Base-by-base conservation (phyloP, 495 filamentous ascomycete genomes). In the Neurospora sp. region DNA sequence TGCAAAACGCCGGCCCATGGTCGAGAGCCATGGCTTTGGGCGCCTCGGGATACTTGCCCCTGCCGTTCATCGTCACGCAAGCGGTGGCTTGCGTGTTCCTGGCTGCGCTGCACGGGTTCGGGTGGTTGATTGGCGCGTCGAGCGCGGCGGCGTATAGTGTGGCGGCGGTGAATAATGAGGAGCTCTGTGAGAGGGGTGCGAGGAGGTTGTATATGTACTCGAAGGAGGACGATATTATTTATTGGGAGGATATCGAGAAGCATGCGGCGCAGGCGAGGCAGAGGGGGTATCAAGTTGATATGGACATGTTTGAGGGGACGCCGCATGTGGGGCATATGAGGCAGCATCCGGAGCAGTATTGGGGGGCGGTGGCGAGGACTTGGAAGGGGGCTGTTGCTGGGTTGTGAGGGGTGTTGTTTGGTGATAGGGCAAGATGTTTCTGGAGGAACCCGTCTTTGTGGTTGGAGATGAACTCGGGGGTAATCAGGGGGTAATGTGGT, bases 271-370 rank as follows among this genome's bases (percentile, higher is more conserved):
- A 77, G 37, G 85, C 85, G 4, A 79, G 80, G 74, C 76, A 72
- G 27, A 77, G 72, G 44, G 87, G 86, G 0, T 88, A 84, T 46
- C 75, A 69, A 9, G 82, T 83, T 9, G 81, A 82, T 37, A 69
- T 80, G 38, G 81, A 85, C 74, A 75, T 86, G 74, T 89, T 89
- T 72, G 82, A 88, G 70, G 85, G 86, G 23, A 86, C 85, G 23
- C 78, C 82, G 2, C 87, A 89, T 76, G 87, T 89, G 14, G 85
- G 86, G 0, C 87, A 89, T 75, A 86, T 89, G 86, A 77, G 86
- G 37, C 70, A 80, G 73, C 83, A 88, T 73, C 79, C 84, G 4
- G 82, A 86, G 66, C 78, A 84, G 73, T 90, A 90, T 75, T 90
- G 88, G 88, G 74, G 72, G 9, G 81, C 78, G 59, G 85, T 89